phyloP scores from a whole-genome alignment of 2,329 filamentous ascomycete species.

The Talaromyces sp. region DNA sequence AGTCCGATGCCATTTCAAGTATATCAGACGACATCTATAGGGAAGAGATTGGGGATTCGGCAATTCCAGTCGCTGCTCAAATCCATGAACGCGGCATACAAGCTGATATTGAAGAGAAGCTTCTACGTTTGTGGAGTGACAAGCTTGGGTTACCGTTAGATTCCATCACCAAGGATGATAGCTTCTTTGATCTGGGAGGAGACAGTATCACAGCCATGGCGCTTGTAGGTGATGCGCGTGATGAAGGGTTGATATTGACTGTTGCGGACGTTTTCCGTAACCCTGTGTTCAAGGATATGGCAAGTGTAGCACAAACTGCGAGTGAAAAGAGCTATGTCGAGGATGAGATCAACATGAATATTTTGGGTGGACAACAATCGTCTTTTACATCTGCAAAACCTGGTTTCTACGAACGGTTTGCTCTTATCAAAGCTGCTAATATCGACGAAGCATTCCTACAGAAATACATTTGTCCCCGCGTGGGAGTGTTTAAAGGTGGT shows the following conservation, averaged over 20 bases:
- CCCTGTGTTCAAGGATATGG: constrained; percentile 43
- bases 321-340: constrained; percentile 24
- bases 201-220: constrained; percentile 46
- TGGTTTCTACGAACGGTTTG: constrained; percentile 20
- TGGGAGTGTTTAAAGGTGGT: constrained; percentile 53
- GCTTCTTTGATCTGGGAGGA: constrained; percentile 45
- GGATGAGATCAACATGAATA: constrained; percentile 24
- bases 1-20: constrained; percentile 18
- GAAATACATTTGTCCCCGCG: constrained; percentile 51
- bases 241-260: constrained; percentile 41
- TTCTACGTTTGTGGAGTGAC: constrained; percentile 41
- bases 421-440: constrained; percentile 21
- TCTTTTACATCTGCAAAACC: constrained; percentile 17
- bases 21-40: constrained; percentile 19
- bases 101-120: constrained; percentile 34
- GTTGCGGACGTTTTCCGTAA: constrained; percentile 47
- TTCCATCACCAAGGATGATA: constrained; percentile 37
- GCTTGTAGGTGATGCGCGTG: constrained; percentile 41
- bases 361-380: constrained; percentile 19
- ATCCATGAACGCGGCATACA: constrained; percentile 33
- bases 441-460: constrained; percentile 42
- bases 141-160: constrained; percentile 36
- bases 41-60: constrained; percentile 6
- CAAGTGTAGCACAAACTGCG: constrained; percentile 30
- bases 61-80: constrained; percentile 31